Percentiles rank a stretch among this genome's conserved stretches.
These are phyloP conservation scores for Trichoderma sp. DNA, from an alignment of 2,329 filamentous ascomycete species.

Conservation along the genomic window DNA sequence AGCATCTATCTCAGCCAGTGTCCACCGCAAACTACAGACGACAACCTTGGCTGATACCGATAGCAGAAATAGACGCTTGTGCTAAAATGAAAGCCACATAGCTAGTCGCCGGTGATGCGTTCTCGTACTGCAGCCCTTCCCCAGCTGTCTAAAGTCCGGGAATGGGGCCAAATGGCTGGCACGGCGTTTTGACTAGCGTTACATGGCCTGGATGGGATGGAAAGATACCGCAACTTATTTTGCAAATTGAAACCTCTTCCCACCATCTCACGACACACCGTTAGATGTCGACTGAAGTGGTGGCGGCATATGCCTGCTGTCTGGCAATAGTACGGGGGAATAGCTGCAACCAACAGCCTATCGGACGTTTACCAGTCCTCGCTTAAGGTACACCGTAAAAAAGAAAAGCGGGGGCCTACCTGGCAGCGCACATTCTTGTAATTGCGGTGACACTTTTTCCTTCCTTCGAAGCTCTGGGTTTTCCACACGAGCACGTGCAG, in stretches of 20 bases:
- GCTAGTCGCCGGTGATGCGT: background rate
- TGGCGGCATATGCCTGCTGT: slow-evolving; percentile 1
- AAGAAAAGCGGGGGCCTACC: background rate
- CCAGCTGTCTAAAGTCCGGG: background rate
- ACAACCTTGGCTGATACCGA: background rate
- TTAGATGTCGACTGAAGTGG: slow-evolving; percentile 2
- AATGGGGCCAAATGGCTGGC: background rate
- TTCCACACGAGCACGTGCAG: background rate
- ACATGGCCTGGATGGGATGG: background rate
- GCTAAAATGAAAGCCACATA: background rate
- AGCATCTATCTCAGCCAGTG: background rate
- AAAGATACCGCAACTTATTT: background rate
- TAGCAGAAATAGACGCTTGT: background rate
- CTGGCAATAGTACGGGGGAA: slow-evolving; percentile 14
- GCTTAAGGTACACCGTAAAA: slow-evolving; percentile 16
- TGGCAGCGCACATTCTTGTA: background rate
- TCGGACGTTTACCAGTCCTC: slow-evolving; percentile 15
- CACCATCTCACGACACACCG: slow-evolving; percentile 7
- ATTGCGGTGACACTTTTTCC: slow-evolving; percentile 11
- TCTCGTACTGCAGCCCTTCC: background rate
- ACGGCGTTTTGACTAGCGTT: background rate
- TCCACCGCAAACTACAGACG: background rate
- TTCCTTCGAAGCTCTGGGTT: background rate
- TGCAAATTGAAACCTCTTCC: background rate
- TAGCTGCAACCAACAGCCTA: slow-evolving; percentile 6